These are phyloP conservation scores for Spironucleus salmonicida DNA, from an alignment of 208 protist species.

Conservation along the genomic window DNA sequence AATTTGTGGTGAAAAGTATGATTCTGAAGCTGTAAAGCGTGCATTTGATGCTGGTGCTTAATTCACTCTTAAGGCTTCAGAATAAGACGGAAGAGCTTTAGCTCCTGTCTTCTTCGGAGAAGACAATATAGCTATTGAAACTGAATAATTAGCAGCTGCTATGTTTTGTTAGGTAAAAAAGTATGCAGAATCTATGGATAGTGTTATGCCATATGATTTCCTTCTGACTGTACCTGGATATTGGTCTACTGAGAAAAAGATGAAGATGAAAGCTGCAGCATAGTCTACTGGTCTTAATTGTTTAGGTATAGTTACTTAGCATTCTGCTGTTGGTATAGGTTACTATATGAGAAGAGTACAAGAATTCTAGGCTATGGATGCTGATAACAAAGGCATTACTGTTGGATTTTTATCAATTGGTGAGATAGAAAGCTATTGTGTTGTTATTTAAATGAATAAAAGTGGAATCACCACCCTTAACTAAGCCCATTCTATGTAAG, in stretches of 20 bases:
- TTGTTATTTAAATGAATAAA: slow-evolving; percentile 7
- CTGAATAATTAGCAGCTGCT: slow-evolving; percentile 8
- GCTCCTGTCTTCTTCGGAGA: slow-evolving; percentile 6
- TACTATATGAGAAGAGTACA: slow-evolving; percentile 10
- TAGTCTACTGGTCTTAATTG: not conserved
- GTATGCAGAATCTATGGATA: slow-evolving; percentile 18
- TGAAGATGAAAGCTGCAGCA: not conserved
- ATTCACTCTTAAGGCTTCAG: not conserved
- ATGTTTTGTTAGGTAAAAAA: not conserved
- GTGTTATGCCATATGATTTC: not conserved
- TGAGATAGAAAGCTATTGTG: not conserved
- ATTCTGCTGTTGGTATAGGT: not conserved
- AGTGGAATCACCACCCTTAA: not conserved
- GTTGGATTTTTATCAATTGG: slow-evolving; percentile 11
- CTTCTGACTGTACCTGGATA: not conserved
- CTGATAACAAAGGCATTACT: not conserved
- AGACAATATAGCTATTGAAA: not conserved
- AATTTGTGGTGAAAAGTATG: not conserved
- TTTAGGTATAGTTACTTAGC: slow-evolving; percentile 8
- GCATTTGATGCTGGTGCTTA: not conserved
- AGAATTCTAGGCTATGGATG: slow-evolving; percentile 7
- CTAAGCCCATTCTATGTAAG: not conserved
- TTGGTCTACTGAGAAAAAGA: not conserved
- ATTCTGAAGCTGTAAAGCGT: not conserved
- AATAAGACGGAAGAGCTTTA: not conserved